Conservation (phyloP, 2,329 filamentous ascomycete species). For the Nothophoma quercina region DNA sequence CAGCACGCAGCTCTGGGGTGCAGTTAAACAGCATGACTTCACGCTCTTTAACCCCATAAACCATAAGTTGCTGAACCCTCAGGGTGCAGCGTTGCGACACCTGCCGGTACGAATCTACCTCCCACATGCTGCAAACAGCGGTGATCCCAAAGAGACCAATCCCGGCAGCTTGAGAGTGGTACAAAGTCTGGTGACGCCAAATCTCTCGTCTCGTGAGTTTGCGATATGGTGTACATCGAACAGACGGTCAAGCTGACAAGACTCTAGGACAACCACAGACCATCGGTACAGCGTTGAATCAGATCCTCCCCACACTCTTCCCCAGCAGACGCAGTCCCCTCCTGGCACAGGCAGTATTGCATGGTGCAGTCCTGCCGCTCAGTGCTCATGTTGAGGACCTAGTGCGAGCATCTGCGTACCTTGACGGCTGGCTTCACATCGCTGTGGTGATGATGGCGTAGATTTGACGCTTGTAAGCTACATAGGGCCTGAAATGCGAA, state of each 20-base stretch:
- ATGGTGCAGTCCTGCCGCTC: slow-evolving; percentile 86
- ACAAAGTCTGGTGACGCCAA: slow-evolving; percentile 74
- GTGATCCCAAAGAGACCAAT: slow-evolving; percentile 29
- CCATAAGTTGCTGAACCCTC: slow-evolving; percentile 75
- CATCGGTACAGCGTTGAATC: slow-evolving; percentile 79
- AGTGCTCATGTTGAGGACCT: slow-evolving; percentile 81
- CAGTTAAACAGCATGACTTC: slow-evolving; percentile 80
- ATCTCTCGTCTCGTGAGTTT: slow-evolving; percentile 48
- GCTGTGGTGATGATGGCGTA: slow-evolving; percentile 75
- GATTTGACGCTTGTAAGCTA: not conserved
- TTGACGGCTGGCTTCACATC: slow-evolving; percentile 90
- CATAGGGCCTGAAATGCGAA: slow-evolving; percentile 13
- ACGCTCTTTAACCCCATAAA: slow-evolving; percentile 76
- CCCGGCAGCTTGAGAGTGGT: slow-evolving; percentile 61
- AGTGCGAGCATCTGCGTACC: slow-evolving; percentile 82
- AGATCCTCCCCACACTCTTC: slow-evolving; percentile 80
- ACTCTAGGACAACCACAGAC: slow-evolving; percentile 65
- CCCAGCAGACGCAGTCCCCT: slow-evolving; percentile 85
- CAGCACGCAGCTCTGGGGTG: slow-evolving; percentile 81
- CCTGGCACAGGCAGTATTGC: slow-evolving; percentile 82
- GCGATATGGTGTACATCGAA: not conserved
- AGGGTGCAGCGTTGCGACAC: slow-evolving; percentile 73
- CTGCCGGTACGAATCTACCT: slow-evolving; percentile 91
- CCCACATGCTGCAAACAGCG: slow-evolving; percentile 53
- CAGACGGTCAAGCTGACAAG: slow-evolving; percentile 21